Conservation (phyloP, 1,284 basidiomycete species). For the Ganoderma multipileum region DNA sequence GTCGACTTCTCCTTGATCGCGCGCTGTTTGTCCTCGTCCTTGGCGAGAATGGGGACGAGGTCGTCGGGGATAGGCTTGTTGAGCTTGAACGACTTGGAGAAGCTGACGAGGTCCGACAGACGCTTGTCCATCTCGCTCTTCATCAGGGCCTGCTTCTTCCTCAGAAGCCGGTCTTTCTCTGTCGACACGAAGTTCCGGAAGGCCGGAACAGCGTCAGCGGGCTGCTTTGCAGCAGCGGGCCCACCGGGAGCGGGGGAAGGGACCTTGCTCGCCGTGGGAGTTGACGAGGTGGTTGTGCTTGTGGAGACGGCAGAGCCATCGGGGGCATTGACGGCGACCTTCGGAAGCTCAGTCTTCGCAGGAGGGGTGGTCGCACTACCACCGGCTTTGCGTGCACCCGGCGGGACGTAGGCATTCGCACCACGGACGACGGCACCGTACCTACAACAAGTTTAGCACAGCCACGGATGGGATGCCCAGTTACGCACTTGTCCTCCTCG, state of each 20-base stretch:
- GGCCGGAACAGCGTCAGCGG: conserved; percentile 74
- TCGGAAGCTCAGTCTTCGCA: conserved; percentile 63
- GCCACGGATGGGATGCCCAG: conserved; percentile 24
- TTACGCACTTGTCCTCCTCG: conserved; percentile 91
- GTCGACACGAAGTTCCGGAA: conserved; percentile 91
- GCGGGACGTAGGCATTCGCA: conserved; percentile 92
- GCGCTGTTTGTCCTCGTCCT: conserved; percentile 89
- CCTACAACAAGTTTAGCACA: conserved; percentile 49
- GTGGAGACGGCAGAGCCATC: conserved; percentile 56
- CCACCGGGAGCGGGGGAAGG: conserved; percentile 54
- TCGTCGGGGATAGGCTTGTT: conserved; percentile 95
- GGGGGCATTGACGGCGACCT: conserved; percentile 74
- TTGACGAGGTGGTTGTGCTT: conserved; percentile 21
- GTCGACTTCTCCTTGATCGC: conserved; percentile 80
- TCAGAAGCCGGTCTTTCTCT: conserved; percentile 87
- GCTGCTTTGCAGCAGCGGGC: conserved; percentile 48
- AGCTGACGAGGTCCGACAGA: conserved; percentile 91
- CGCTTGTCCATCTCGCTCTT: conserved; percentile 95
- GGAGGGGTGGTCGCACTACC: conserved; percentile 43
- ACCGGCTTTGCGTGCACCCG: conserved; percentile 72
- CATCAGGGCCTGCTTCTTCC: conserved; percentile 89
- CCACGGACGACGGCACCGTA: conserved; percentile 93
- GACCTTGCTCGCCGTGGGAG: conserved; percentile 53
- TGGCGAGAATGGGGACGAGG: conserved; percentile 89
- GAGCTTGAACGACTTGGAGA: conserved; percentile 95